Base-by-base conservation (phyloP, 495 filamentous ascomycete genomes). In the Cryomyces minteri region DNA sequence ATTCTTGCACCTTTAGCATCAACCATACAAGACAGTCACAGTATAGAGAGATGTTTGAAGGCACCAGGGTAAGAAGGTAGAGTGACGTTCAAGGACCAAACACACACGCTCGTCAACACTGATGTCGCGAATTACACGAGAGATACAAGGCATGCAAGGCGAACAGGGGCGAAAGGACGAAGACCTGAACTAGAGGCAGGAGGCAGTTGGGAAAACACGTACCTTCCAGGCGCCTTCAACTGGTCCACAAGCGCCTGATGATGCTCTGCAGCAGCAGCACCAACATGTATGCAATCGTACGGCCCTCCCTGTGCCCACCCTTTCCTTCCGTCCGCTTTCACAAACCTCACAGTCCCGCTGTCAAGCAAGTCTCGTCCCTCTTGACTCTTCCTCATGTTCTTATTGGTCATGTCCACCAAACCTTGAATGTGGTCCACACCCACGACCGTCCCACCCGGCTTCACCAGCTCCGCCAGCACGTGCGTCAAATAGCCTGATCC, bases 281-380 rank as follows among this genome's bases (percentile, higher is more conserved):
- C 90, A 7, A 99, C 90, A 59, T 96, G 90, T 46, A 99, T 95
- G 6, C 84, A 90, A 70, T 98, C 88, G 52, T 78, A 82, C 32
- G 74, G 76, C 31, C 70, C 77, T 11, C 61, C 57, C 43, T 61
- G 55, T 40, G 46, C 39, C 52, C 54, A 92, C 5, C 90, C 90
- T 51, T 75, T 66, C 10, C 90, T 65, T 5, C 90, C 90, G 65
- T 98, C 90, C 0, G 72, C 85, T 0, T 78, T 72, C 2, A 93
- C 65, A 51, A 94, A 93, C 48, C 70, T 61, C 39, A 83, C 86
- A 29, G 64, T 65, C 4, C 75, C 82, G 0, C 56, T 58, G 25
- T 69, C 67, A 29, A 90, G 62, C 42, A 88, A 60, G 7, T 55
- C 54, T 12, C 69, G 54, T 2, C 88, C 88, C n/a, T 78, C 68